These are phyloP conservation scores for Plasmodium cynomolgi DNA, from an alignment of 169 alveolate species.

Conservation along the genomic window DNA sequence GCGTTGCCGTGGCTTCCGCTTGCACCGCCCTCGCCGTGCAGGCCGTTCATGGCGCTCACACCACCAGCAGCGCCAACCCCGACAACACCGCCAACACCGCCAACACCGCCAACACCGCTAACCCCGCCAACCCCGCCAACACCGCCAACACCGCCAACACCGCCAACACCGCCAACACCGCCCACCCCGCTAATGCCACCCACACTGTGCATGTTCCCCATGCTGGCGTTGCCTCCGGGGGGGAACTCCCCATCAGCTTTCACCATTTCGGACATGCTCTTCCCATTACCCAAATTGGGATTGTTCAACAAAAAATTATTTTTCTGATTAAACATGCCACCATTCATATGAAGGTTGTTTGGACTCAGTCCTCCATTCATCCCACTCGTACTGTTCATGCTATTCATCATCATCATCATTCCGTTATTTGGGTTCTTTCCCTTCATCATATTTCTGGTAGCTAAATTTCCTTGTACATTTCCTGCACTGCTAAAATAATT, in stretches of 20 bases:
- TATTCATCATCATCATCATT: background rate
- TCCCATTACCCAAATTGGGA: background rate
- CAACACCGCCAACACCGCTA: background rate
- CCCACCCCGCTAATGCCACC: background rate
- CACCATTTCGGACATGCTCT: background rate
- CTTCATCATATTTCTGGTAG: conserved; percentile 32
- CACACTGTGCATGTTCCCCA: background rate
- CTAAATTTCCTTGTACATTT: conserved; percentile 1
- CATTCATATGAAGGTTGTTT: background rate
- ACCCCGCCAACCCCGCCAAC: too few species aligned
- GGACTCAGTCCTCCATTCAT: background rate
- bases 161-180: background rate
- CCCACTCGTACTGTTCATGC: background rate
- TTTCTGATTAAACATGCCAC: conserved; percentile 17
- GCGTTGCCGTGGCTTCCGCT: background rate
- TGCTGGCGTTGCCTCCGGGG: background rate
- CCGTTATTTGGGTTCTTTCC: conserved; percentile 32
- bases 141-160: background rate
- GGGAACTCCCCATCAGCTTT: conserved; percentile 7
- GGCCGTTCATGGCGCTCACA: background rate
- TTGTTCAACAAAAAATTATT: conserved; percentile 6
- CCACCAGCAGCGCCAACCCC: background rate
- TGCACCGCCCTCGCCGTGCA: background rate
- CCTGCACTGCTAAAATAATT: conserved; percentile 25
- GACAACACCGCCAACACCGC: background rate